Evolutionary conservation across 352 stramenopile species (phyloP).

Genomic region (Pythium inflatum): DNA sequence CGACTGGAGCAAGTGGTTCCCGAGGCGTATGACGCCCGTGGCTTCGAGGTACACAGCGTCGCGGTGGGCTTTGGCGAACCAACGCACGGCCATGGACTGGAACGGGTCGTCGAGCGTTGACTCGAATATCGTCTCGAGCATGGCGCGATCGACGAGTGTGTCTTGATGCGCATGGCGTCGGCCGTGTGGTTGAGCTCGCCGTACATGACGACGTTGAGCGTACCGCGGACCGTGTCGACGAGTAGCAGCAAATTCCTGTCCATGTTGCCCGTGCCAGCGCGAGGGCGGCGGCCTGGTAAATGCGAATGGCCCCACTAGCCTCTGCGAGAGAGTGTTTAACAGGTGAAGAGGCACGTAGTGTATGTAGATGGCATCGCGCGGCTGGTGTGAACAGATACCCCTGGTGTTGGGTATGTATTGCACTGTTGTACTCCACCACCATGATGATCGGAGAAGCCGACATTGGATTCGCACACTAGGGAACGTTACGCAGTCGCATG

Average conservation of each 20-base stretch:
- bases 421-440: too few relatives aligned
- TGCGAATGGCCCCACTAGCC: too few relatives aligned
- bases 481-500: too few relatives aligned
- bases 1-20: conserved; percentile 57
- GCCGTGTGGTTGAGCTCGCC: conserved; percentile 44
- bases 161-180: conserved; percentile 59
- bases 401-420: too few relatives aligned
- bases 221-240: conserved; percentile 46
- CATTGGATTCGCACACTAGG: too few relatives aligned
- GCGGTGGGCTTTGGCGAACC: conserved; percentile 58
- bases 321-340: too few relatives aligned
- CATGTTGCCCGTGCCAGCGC: conserved; percentile 18
- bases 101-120: conserved; percentile 52
- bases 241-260: conserved; percentile 26
- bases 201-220: conserved; percentile 64
- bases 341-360: too few relatives aligned
- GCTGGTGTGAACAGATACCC: too few relatives aligned
- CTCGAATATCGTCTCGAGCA: conserved; percentile 50
- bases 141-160: conserved; percentile 47
- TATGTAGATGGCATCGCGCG: too few relatives aligned
- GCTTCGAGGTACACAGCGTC: conserved; percentile 65
- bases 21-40: conserved; percentile 45
- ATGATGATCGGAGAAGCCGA: too few relatives aligned
- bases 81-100: conserved; percentile 59
- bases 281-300: conserved; percentile 51